A percentile compares a stretch with the other conserved stretches of the same genome.
These are phyloP conservation scores for Hygrocybe punicea DNA, from an alignment of 768 basidiomycete species.

Conservation along the genomic window DNA sequence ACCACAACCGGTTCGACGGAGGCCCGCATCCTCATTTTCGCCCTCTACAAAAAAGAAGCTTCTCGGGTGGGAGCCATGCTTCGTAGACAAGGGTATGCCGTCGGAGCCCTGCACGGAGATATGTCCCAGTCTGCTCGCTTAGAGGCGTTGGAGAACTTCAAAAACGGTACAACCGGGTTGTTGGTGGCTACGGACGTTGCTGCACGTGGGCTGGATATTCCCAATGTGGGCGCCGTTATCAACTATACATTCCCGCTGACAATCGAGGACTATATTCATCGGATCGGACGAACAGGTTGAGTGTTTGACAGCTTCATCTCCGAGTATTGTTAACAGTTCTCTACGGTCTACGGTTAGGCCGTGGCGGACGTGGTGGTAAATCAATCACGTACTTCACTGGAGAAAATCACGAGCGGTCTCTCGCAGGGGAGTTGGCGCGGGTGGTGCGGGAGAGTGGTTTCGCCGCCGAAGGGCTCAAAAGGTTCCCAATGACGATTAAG, in stretches of 20 bases:
- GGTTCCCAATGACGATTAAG: slow-evolving; percentile 96
- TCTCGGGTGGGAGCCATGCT: slow-evolving; percentile 84
- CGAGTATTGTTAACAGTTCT: not conserved
- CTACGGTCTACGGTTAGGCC: slow-evolving; percentile 49
- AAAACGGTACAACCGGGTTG: slow-evolving; percentile 71
- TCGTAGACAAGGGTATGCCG: slow-evolving; percentile 65
- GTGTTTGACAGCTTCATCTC: slow-evolving; percentile 19
- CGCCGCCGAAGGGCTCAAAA: slow-evolving; percentile 61
- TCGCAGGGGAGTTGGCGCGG: slow-evolving; percentile 91
- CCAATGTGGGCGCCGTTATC: slow-evolving; percentile 89
- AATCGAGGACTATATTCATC: slow-evolving; percentile 89
- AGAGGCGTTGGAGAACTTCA: slow-evolving; percentile 82
- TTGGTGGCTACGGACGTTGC: slow-evolving; percentile 98
- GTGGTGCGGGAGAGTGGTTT: slow-evolving; percentile 88
- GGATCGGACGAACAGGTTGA: slow-evolving; percentile 82
- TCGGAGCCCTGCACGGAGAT: slow-evolving; percentile 86
- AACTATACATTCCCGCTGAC: slow-evolving; percentile 99
- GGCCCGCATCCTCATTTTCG: slow-evolving; percentile 84
- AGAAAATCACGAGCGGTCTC: slow-evolving; percentile 72
- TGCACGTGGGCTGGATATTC: slow-evolving; percentile 94
- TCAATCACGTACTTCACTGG: slow-evolving; percentile 98
- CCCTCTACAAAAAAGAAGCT: slow-evolving; percentile 96
- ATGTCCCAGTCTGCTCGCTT: slow-evolving; percentile 81
- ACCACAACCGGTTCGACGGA: slow-evolving; percentile 48
- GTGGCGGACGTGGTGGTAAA: slow-evolving; percentile 85